These are phyloP conservation scores for Neonectria faginata DNA, from an alignment of 2,329 filamentous ascomycete species.

Conservation along the genomic window DNA sequence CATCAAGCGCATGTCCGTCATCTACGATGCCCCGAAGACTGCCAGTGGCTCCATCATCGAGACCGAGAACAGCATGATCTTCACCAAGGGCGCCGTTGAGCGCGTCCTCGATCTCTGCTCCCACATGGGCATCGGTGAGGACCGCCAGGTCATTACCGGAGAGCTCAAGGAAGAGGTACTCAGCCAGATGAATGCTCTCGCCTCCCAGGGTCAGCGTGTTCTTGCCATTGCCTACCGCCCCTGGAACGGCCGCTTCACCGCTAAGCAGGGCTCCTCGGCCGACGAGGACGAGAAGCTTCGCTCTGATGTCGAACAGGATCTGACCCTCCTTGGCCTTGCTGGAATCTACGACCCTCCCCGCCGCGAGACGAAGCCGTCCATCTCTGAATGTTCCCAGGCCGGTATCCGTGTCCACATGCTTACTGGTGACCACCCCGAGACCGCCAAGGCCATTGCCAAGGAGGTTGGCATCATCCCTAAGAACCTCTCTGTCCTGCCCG, in stretches of 20 bases:
- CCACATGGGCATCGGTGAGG: slow-evolving; percentile 57
- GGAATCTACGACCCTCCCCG: slow-evolving; percentile 90
- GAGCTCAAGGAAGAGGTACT: slow-evolving; percentile 63
- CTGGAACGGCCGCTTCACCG: slow-evolving; percentile 62
- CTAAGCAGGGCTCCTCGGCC: slow-evolving; percentile 49
- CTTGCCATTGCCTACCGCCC: slow-evolving; percentile 77
- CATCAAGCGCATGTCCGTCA: slow-evolving; percentile 84
- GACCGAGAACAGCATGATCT: slow-evolving; percentile 63
- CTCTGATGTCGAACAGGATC: slow-evolving; percentile 71
- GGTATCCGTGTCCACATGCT: slow-evolving; percentile 87
- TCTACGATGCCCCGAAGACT: slow-evolving; percentile 67
- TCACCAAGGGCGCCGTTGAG: slow-evolving; percentile 73
- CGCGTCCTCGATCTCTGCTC: slow-evolving; percentile 69
- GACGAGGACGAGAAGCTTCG: slow-evolving; percentile 64
- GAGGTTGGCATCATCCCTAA: slow-evolving; percentile 82
- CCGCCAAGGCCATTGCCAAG: slow-evolving; percentile 80
- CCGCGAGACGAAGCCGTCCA: slow-evolving; percentile 79
- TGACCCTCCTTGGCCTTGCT: slow-evolving; percentile 83
- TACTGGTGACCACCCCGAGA: slow-evolving; percentile 84
- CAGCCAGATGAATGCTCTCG: slow-evolving; percentile 68
- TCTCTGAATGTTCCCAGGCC: slow-evolving; percentile 76
- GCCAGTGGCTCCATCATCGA: slow-evolving; percentile 54
- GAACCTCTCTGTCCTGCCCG: slow-evolving; percentile 69
- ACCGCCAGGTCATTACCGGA: slow-evolving; percentile 61
- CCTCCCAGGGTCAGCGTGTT: slow-evolving; percentile 76